These are phyloP conservation scores for Pseudotsuga menziesii DNA, from an alignment of 75 land plant genomes.

Conservation along the genomic window DNA sequence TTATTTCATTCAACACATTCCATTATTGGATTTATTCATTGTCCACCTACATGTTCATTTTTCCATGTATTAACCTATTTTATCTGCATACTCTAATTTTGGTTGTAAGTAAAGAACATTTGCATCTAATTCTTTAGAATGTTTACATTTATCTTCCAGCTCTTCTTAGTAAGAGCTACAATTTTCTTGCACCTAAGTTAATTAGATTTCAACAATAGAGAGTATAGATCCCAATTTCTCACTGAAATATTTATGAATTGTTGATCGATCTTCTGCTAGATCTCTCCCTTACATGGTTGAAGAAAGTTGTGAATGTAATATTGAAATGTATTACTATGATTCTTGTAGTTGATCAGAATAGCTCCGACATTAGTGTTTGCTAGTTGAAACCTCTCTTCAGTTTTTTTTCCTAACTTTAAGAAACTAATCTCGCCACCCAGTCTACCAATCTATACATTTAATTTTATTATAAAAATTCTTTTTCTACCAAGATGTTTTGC, in stretches of 20 bases:
- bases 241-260: conserved; percentile 25
- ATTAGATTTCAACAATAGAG: conserved; percentile 24
- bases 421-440: conserved; percentile 18
- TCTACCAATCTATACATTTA: conserved; percentile 18
- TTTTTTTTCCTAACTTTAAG: conserved; percentile 24
- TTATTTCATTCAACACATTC: too few species aligned
- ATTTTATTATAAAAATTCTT: conserved; percentile 7
- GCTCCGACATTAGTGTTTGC: conserved; percentile 19
- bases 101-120: conserved; percentile 61
- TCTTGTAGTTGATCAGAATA: conserved; percentile 32
- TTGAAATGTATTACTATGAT: conserved; percentile 28
- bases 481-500: conserved; percentile 4
- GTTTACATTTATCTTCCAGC: conserved; percentile 48
- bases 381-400: conserved; percentile 33
- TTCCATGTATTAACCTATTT: too few species aligned
- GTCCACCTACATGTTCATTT: too few species aligned
- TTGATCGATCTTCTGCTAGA: conserved; percentile 28
- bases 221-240: conserved; percentile 44
- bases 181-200: conserved; percentile 46
- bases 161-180: conserved; percentile 58
- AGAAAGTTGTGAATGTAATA: conserved; percentile 24
- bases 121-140: conserved; percentile 52
- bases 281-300: conserved; percentile 28
- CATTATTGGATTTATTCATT: too few species aligned
- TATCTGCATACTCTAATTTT: conserved; percentile 56